These are phyloP conservation scores for Maudiozyma barnettii DNA, from an alignment of 805 yeast species.

Conservation along the genomic window DNA sequence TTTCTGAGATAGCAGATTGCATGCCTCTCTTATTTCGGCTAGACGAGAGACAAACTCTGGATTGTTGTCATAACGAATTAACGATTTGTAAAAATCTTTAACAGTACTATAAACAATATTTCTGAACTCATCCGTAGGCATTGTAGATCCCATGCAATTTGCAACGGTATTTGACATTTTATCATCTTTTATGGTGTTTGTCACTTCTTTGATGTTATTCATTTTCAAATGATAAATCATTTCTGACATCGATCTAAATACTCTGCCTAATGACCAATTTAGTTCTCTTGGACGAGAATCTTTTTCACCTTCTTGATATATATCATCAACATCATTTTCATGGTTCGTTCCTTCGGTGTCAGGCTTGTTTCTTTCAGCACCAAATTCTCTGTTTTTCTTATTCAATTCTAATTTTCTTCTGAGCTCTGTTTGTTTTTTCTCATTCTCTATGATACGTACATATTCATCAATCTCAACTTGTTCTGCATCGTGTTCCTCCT, in stretches of 20 bases:
- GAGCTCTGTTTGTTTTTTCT: slow-evolving; percentile 18
- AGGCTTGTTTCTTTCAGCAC: slow-evolving; percentile 3
- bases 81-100: slow-evolving; percentile 10
- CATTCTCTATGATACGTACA: slow-evolving; percentile 13
- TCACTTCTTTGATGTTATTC: slow-evolving; percentile 10
- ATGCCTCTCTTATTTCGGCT: slow-evolving; percentile 6
- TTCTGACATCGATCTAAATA: slow-evolving; percentile 16
- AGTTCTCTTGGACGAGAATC: too few species aligned
- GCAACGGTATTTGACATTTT: slow-evolving; percentile 4
- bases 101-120: slow-evolving; percentile 4
- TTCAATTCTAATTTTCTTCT: slow-evolving; percentile 17
- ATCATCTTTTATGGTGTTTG: slow-evolving; percentile 11
- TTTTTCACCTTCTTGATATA: not conserved
- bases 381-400: slow-evolving; percentile 8
- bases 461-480: slow-evolving; percentile 15
- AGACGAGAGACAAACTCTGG: slow-evolving; percentile 10
- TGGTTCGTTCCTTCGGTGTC: not conserved
- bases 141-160: slow-evolving; percentile 4
- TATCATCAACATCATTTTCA: not conserved
- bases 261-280: slow-evolving; percentile 13
- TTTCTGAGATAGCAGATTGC: slow-evolving; percentile 4
- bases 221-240: slow-evolving; percentile 9
- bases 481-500: slow-evolving; percentile 9
- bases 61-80: slow-evolving; percentile 10
- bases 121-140: slow-evolving; percentile 9